Base-by-base conservation (phyloP, 768 basidiomycete species). In the Tulasnella sp. region DNA sequence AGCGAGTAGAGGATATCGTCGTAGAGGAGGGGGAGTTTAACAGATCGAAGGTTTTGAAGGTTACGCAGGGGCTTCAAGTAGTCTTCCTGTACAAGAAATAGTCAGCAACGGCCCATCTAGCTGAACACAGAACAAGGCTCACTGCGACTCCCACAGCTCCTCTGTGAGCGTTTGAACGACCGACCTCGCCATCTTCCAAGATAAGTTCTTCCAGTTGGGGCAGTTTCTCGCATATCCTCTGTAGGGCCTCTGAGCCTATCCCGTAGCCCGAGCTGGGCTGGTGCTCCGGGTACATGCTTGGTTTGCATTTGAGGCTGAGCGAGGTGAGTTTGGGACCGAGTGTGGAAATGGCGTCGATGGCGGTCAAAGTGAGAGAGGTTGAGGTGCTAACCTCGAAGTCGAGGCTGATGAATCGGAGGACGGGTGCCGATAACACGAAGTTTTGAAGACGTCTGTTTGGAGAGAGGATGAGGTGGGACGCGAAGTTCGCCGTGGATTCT, bases 231-330 rank as follows among this genome's bases (percentile, higher is more conserved):
- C 69, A 32, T 52, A 70, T 70, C 26, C 37, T 26, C 37, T 70
- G 36, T 29, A 70, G 16, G 1, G 59, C 69, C 3, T 52, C 44
- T 14, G 59, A 26, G 0, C 69, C 69, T 12, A 70, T 52, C 17
- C 41, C 41, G 34, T 70, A 70, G 22, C 69, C 69, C 14, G 41
- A 22, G 5, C 22, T 16, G 5, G 69, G 69, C 5, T 40, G 69
- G 6, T 59, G 52, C n/a, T 44, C 34, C 12, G 69, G 69, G 16
- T 52, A 70, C 47, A 70, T 70, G 32, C 40, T 37, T 7, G 69
- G 69, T 52, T 52, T 42, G 69, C 69, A 70, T 40, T 70, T 70
- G 29, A 70, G 69, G 5, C 17, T 62, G 69, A 70, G 59, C 12
- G 44, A 52, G 14, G 59, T 62, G 36, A 70, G 40, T 17, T 40